These are phyloP conservation scores for Hygrophorus pudorinus DNA, from an alignment of 768 basidiomycete species.

Conservation along the genomic window DNA sequence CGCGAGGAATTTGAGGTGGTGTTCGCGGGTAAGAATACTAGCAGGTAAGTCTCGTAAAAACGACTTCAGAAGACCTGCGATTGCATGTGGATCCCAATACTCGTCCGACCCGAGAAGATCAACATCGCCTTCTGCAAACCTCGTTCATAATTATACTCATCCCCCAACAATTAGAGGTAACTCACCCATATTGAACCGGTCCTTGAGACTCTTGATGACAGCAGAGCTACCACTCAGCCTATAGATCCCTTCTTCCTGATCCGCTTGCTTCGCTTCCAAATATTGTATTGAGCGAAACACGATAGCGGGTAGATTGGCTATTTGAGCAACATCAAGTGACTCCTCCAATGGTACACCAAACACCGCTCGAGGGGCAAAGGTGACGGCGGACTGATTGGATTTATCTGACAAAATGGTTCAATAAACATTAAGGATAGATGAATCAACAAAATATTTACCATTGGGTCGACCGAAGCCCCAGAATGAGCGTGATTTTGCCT, in stretches of 20 bases:
- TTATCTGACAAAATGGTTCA: constrained; percentile 16
- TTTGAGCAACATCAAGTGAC: constrained; percentile 78
- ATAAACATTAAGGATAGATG: constrained; percentile 5
- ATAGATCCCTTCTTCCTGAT: constrained; percentile 97
- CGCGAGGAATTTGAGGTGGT: constrained; percentile 83
- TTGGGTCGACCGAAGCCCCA: constrained; percentile 80
- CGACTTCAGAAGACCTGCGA: constrained; percentile 88
- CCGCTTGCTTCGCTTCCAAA: constrained; percentile 86
- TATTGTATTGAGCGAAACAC: constrained; percentile 95
- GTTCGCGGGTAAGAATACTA: constrained; percentile 85
- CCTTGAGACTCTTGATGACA: constrained; percentile 88
- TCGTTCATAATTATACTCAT: constrained; percentile 5
- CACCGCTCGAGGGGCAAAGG: constrained; percentile 56
- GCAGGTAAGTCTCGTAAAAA: constrained; percentile 90
- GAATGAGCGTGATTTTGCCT: constrained; percentile 87
- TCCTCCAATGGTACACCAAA: constrained; percentile 87
- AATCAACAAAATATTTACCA: constrained; percentile 23
- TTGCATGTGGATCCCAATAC: constrained; percentile 96
- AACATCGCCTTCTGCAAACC: constrained; percentile 80
- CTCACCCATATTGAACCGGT: constrained; percentile 85
- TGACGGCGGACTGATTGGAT: constrained; percentile 22
- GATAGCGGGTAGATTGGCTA: constrained; percentile 87
- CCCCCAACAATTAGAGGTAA: constrained; percentile 8
- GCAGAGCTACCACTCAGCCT: constrained; percentile 90
- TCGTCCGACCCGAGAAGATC: constrained; percentile 83